A percentile compares a stretch with the other conserved stretches of the same genome.
Evolutionary conservation across 306 rosid genomes (phyloP).

Genomic region (Trifolium dubium): DNA sequence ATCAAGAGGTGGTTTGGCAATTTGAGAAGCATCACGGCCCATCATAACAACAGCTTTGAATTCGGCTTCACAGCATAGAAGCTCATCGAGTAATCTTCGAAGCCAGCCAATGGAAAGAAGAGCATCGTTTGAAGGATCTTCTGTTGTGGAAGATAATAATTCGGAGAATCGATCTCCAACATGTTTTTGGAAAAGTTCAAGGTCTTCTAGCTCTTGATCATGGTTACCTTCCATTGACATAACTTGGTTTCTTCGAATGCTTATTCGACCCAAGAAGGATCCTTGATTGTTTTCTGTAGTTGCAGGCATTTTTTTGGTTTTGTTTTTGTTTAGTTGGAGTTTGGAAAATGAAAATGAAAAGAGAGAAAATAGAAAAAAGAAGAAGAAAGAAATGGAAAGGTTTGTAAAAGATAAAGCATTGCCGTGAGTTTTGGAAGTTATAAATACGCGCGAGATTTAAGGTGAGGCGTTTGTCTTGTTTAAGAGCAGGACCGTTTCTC

Average conservation of each 20-base stretch:
- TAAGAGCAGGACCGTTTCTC: slow-evolving; percentile 51
- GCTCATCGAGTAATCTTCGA: slow-evolving; percentile 71
- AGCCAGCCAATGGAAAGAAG: slow-evolving; percentile 76
- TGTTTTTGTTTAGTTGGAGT: too few relatives aligned
- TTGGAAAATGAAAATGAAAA: not conserved
- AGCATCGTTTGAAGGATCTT: slow-evolving; percentile 49
- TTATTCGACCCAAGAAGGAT: slow-evolving; percentile 86
- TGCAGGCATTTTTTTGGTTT: slow-evolving; percentile 58
- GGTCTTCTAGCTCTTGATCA: slow-evolving; percentile 82
- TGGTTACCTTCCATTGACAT: slow-evolving; percentile 81
- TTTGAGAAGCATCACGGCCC: slow-evolving; percentile 75
- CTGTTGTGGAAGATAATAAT: slow-evolving; percentile 55
- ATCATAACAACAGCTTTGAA: slow-evolving; percentile 80
- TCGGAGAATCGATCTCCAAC: slow-evolving; percentile 70
- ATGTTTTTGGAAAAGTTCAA: slow-evolving; percentile 81
- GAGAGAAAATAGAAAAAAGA: not conserved
- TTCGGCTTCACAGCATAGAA: slow-evolving; percentile 91
- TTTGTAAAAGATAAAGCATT: slow-evolving; percentile 31
- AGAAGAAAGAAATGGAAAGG: slow-evolving; percentile 23
- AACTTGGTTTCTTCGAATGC: slow-evolving; percentile 89
- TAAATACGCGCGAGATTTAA: slow-evolving; percentile 34
- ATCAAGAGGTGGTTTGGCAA: slow-evolving; percentile 81
- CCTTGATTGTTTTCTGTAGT: slow-evolving; percentile 73
- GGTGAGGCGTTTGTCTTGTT: slow-evolving; percentile 47
- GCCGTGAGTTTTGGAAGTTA: slow-evolving; percentile 41